These are phyloP conservation scores for Coemansia sp. DNA, from an alignment of 192 early-diverging fungal species.

Conservation along the genomic window DNA sequence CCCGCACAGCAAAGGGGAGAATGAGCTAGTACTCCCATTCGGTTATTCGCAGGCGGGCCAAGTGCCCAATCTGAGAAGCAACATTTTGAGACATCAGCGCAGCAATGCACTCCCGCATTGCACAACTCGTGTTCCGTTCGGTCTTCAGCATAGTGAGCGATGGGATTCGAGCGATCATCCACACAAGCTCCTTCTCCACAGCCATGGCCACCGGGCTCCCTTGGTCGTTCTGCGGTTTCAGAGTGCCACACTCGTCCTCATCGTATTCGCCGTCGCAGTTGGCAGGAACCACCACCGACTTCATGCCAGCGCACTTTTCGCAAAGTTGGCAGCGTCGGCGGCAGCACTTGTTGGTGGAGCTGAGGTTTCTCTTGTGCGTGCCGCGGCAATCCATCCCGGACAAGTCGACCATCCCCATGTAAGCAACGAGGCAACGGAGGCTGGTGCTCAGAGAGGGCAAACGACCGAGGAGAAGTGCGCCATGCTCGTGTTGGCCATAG, in stretches of 20 bases:
- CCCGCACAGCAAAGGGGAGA: no score
- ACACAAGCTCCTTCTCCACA: conserved; percentile 36
- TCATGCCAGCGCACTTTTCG: not conserved
- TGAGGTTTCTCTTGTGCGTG: conserved; percentile 6
- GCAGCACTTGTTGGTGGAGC: not conserved
- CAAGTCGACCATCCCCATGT: conserved; percentile 21
- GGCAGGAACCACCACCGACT: not conserved
- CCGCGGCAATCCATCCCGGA: not conserved
- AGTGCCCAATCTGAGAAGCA: conserved; percentile 11
- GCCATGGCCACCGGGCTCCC: not conserved
- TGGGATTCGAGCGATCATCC: conserved; percentile 36
- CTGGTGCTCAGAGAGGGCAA: conserved; percentile 35
- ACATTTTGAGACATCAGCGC: conserved; percentile 13
- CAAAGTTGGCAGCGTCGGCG: not conserved
- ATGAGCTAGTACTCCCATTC: conserved; percentile 27
- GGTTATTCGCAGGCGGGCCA: conserved; percentile 12
- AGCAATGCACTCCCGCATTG: conserved; percentile 20
- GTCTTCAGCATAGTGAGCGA: conserved; percentile 26
- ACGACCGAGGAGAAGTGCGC: conserved; percentile 1
- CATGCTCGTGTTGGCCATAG: not conserved
- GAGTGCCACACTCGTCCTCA: not conserved
- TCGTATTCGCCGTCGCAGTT: not conserved
- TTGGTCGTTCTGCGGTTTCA: not conserved
- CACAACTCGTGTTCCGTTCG: conserved; percentile 28
- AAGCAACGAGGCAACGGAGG: conserved; percentile 22